A percentile compares a stretch with the other conserved stretches of the same genome.
Conservation (phyloP, 352 stramenopile genomes). For the Phytophthora parvispora region DNA sequence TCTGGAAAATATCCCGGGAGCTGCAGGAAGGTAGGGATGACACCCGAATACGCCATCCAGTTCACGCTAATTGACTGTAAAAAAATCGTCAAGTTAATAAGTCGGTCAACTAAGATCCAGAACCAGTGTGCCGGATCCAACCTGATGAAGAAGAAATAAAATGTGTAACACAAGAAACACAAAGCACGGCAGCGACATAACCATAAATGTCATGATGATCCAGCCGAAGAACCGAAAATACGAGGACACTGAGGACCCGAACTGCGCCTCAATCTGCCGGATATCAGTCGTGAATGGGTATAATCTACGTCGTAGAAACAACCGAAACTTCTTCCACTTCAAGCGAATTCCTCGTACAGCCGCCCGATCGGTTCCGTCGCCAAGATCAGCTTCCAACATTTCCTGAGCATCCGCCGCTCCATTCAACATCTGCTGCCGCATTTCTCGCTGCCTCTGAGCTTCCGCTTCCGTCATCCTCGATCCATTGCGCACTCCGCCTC, state of each 20-base stretch:
- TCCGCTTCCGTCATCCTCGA: slow-evolving; percentile 44
- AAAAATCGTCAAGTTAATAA: neutral
- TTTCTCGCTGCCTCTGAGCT: slow-evolving; percentile 50
- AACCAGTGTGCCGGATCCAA: too few species aligned
- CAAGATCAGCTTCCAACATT: slow-evolving; percentile 55
- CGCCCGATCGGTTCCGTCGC: slow-evolving; percentile 8
- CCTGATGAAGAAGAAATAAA: slow-evolving; percentile 30
- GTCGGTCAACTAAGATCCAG: neutral
- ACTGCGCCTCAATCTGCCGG: slow-evolving; percentile 83
- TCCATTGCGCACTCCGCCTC: neutral
- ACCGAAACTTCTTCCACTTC: slow-evolving; percentile 41
- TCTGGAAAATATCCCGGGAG: slow-evolving; percentile 65
- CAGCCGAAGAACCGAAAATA: slow-evolving; percentile 87
- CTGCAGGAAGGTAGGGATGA: slow-evolving; percentile 65
- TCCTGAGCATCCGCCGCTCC: slow-evolving; percentile 71
- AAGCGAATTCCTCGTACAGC: slow-evolving; percentile 29
- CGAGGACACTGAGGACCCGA: slow-evolving; percentile 79
- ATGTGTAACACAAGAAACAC: slow-evolving; percentile 72
- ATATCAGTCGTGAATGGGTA: slow-evolving; percentile 75
- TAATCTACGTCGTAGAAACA: slow-evolving; percentile 41
- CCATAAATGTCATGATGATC: slow-evolving; percentile 82
- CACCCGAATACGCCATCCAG: slow-evolving; percentile 54
- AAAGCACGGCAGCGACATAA: slow-evolving; percentile 57
- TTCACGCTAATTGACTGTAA: slow-evolving; percentile 10
- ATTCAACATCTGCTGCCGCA: slow-evolving; percentile 62